These are phyloP conservation scores for Termitomyces sp. DNA, from an alignment of 1,284 basidiomycete species.

Conservation along the genomic window DNA sequence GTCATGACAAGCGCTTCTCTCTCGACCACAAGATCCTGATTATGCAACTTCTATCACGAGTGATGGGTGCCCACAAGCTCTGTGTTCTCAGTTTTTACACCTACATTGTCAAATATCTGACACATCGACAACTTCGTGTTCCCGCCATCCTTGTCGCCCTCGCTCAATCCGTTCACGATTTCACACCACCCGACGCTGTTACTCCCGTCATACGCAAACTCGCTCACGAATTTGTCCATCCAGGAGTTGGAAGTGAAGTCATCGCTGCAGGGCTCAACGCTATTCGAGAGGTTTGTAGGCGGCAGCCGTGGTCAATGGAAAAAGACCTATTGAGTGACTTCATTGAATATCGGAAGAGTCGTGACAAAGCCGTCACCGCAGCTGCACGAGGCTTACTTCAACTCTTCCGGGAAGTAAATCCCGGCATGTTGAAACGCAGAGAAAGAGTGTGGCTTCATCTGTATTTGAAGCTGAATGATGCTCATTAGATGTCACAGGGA, in stretches of 20 bases:
- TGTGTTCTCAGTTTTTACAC: slow-evolving; percentile 96
- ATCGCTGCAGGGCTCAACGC: slow-evolving; percentile 95
- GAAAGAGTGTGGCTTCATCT: slow-evolving; percentile 59
- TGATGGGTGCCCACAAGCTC: slow-evolving; percentile 92
- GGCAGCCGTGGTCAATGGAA: slow-evolving; percentile 97
- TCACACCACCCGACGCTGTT: slow-evolving; percentile 92
- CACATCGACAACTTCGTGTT: slow-evolving; percentile 89
- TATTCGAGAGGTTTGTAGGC: slow-evolving; percentile 86
- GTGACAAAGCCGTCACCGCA: slow-evolving; percentile 90
- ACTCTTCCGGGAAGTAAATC: slow-evolving; percentile 96
- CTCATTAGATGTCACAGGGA: slow-evolving; percentile 42
- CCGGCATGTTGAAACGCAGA: slow-evolving; percentile 83
- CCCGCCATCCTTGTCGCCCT: slow-evolving; percentile 93
- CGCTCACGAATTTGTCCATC: slow-evolving; percentile 95
- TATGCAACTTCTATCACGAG: slow-evolving; percentile 96
- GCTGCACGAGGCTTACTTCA: slow-evolving; percentile 86
- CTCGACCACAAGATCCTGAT: slow-evolving; percentile 96
- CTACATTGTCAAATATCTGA: slow-evolving; percentile 92
- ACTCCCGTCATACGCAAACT: slow-evolving; percentile 89
- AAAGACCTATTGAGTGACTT: slow-evolving; percentile 91
- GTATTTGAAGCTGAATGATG: neutral
- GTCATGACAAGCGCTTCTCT: slow-evolving; percentile 88
- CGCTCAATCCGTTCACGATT: slow-evolving; percentile 93
- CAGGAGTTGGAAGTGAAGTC: slow-evolving; percentile 93
- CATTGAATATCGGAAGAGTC: slow-evolving; percentile 91